Conservation (phyloP, 208 protist species). For the Wallacemonas sp. region DNA sequence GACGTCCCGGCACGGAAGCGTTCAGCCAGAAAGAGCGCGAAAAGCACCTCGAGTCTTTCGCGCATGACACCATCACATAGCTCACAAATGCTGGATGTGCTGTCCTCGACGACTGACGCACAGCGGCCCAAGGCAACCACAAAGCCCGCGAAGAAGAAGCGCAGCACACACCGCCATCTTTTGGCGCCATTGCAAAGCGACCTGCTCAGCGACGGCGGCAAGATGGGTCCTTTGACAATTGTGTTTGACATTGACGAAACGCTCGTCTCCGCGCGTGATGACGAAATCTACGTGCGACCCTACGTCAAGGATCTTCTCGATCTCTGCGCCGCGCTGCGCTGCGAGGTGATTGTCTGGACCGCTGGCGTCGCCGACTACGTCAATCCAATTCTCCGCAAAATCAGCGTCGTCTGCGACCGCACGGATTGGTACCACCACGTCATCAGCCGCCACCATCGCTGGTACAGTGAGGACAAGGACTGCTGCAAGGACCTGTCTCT, state of each 20-base stretch:
- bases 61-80: conserved; percentile 12
- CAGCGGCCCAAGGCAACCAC: background rate
- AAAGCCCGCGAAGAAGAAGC: background rate
- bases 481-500: conserved; percentile 66
- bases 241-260: conserved; percentile 88
- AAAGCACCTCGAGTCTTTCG: conserved; percentile 10
- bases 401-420: conserved; percentile 41
- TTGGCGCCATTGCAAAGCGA: conserved; percentile 16
- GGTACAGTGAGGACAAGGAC: conserved; percentile 45
- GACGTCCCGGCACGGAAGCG: conserved; percentile 9
- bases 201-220: background rate
- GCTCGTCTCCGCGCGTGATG: conserved; percentile 66
- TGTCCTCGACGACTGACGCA: background rate
- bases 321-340: conserved; percentile 47
- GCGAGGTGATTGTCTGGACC: conserved; percentile 82
- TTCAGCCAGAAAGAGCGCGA: conserved; percentile 33
- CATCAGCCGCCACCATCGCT: conserved; percentile 73
- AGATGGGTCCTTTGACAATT: conserved; percentile 43
- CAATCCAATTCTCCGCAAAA: conserved; percentile 56
- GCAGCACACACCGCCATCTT: background rate
- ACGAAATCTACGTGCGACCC: conserved; percentile 50
- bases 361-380: conserved; percentile 62
- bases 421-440: conserved; percentile 77
- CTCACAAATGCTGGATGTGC: conserved; percentile 4
- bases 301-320: conserved; percentile 53